phyloP scores from a whole-genome alignment of 2,329 filamentous ascomycete genomes.

The Monilinia vaccinii-corymbosi region DNA sequence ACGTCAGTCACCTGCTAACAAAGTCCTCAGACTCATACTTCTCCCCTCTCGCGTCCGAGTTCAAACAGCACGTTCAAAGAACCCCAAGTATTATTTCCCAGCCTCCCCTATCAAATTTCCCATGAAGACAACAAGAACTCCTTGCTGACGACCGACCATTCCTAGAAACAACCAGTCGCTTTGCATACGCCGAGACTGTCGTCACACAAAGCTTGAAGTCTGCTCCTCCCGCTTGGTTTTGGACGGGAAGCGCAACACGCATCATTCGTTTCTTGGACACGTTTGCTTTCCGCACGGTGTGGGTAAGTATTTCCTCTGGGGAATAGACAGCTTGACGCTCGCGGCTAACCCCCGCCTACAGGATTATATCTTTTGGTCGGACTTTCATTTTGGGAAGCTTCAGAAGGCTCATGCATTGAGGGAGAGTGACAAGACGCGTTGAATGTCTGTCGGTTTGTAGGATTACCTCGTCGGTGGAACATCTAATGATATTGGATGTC shows the following conservation, averaged over 20 bases:
- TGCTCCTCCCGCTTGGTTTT: not conserved
- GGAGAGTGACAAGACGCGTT: no score
- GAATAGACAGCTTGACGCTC: no score
- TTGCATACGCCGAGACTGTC: not conserved
- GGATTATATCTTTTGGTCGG: no score
- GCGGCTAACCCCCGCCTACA: no score
- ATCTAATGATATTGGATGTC: no score
- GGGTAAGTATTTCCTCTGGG: not conserved
- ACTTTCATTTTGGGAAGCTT: no score
- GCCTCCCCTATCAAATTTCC: no score
- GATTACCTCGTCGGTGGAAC: no score
- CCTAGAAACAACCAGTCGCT: not conserved
- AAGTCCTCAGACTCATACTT: slow-evolving; percentile 19
- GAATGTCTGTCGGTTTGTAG: no score
- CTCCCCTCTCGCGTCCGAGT: slow-evolving; percentile 15
- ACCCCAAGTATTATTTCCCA: slow-evolving; percentile 20
- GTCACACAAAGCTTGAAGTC: not conserved
- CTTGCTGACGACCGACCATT: no score
- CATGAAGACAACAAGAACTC: no score
- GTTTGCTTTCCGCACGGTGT: not conserved
- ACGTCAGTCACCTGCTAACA: not conserved
- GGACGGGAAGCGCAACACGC: not conserved
- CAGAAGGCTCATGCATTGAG: no score
- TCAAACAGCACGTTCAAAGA: slow-evolving; percentile 19
- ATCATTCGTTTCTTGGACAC: not conserved